Base-by-base conservation (phyloP, 805 yeast genomes). In the Debaryomyces castellii region DNA sequence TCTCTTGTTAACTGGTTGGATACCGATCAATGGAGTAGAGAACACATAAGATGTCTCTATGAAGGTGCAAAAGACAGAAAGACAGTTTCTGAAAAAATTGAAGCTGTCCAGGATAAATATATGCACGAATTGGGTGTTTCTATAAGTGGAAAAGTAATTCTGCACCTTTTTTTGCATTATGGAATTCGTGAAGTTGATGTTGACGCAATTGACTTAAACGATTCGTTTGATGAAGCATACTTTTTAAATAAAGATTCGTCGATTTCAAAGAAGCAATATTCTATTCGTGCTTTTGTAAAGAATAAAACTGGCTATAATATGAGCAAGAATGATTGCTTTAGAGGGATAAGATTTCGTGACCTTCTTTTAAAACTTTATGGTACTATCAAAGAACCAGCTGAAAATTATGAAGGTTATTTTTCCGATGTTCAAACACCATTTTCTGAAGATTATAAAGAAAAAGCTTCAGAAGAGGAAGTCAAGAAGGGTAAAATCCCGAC, bases 151-250 rank as follows among this genome's bases (percentile, higher is more conserved):
- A 43, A 44, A 22, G 45, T 47, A 10, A 49, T 51, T 5, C 42
- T 35, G 25, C 58, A 57, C 39, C 43, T 59, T 9, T 43, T 59
- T 11, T 46, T 51, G 11, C 59, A 55, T 40, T 58, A 59, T 36
- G 60, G 59, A 7, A 52, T 52, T 37, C 47, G 51, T n/a, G 47
- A 45, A 16, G 27, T 38, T 32, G 41, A 33, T 2, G 44, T 39
- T 17, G 37, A 49, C 21, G 10, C 40, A 5, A 41, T 41, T 23
- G 45, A 37, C 7, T 41, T 50, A 16, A 44, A 49, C 25, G 23
- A 28, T 6, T 44, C 48, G 8, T 53, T 57, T 42, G 55, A 57
- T 35, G 46, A 48, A 21, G 56, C 58, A 8, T 54, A 46, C 40
- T 12, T 39, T 28, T 20, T 40, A 32, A 44, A 48, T 39, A 49